A percentile compares a stretch with the other conserved stretches of the same genome.
phyloP scores from a whole-genome alignment of 257 asterid genomes.

The Solanum bulbocastanum region DNA sequence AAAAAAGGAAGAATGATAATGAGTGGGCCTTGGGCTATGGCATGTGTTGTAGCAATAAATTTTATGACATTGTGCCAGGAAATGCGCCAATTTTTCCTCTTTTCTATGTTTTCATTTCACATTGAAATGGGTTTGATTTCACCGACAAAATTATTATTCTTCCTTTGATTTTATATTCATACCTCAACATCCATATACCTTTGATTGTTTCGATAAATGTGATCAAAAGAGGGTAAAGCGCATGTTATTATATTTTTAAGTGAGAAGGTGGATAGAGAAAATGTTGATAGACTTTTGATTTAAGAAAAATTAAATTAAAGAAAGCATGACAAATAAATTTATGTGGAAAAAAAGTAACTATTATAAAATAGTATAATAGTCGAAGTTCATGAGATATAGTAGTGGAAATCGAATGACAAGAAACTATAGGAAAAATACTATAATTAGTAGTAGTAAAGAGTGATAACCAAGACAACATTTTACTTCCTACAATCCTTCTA shows the following conservation, averaged over 20 bases:
- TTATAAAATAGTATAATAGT: too few relatives aligned
- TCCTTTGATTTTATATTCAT: not conserved
- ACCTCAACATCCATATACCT: not conserved
- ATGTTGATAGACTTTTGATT: too few relatives aligned
- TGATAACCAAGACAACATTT: not conserved
- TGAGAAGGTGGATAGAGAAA: accelerated
- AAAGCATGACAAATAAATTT: too few relatives aligned
- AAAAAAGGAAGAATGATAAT: not conserved
- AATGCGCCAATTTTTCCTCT: not conserved
- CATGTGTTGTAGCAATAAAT: not conserved
- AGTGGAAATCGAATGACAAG: too few relatives aligned
- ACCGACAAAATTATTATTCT: not conserved
- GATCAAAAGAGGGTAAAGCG: accelerated
- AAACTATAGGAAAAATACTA: too few relatives aligned
- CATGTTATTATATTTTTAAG: too few relatives aligned
- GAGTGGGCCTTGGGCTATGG: not conserved
- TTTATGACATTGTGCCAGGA: not conserved
- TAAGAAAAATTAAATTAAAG: too few relatives aligned
- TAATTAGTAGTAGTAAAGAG: too few relatives aligned
- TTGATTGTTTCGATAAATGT: not conserved
- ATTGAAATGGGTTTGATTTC: not conserved
- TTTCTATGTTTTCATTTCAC: not conserved
- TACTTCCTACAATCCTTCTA: not conserved
- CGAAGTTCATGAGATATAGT: too few relatives aligned
- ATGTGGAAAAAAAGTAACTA: too few relatives aligned